Evolutionary conservation across 116 monocot species (phyloP), one percentile per base, ranked within the genome.

Genomic region (Posidonia oceanica): DNA sequence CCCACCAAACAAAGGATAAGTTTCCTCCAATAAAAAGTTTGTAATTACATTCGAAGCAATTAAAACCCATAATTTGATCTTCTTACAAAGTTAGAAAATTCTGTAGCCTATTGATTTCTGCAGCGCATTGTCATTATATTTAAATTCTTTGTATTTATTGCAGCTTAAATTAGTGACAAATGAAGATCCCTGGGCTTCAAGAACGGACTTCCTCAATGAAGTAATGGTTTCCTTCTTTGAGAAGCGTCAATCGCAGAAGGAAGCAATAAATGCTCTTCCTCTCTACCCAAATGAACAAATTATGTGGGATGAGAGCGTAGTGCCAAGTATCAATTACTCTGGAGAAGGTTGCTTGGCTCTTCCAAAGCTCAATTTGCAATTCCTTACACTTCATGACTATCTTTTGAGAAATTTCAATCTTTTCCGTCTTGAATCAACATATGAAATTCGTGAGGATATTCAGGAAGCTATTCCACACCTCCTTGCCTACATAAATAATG

Each of bases 291-390:
- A 98, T 56, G 98, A 98, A 69, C 87, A 98, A 81, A 90, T 98
- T 77, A 98, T 98, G 98, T 98, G 98, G 98, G 90, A 98, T 80
- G 98, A 98, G 61, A 93, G 93, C 67, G 61, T 98, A 62, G 93
- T 98, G 52, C 98, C 98, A 48, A 98, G 98, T 74, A 98, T 98
- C 52, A 98, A 98, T 76, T 98, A 98, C 73, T 93, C 90, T 51
- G 98, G 98, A 55, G 98, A 98, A 80, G 98, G 98, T 0, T 98
- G 98, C 71, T 82, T 98, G 48, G 98, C 98, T 59, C 89, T 98
- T 22, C 98, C 98, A 54, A 98, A 98, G 76, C 93, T 98, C 57
- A 98, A 98, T 69, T 84, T 98, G 23, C 98, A 98, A 55, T 98
- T 98, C 68, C 75, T 98, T 23, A 98, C 98, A 58, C 87, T 98